Base-by-base conservation (phyloP, 1,284 basidiomycete species). In the Trametes versicolor region DNA sequence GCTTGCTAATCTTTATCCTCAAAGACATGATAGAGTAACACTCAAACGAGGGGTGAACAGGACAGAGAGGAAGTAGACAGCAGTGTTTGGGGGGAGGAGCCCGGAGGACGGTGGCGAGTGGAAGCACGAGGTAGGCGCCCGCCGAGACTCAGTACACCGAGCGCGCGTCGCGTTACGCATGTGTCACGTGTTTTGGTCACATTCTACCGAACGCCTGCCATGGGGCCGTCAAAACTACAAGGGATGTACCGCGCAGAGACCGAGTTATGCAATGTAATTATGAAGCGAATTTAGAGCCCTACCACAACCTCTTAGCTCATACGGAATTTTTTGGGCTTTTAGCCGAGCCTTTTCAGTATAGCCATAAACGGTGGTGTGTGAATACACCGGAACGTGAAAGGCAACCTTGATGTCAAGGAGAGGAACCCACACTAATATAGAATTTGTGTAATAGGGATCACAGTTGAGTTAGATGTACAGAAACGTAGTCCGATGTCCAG, bases 1-100 rank as follows among this genome's bases (percentile, higher is more conserved):
- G 67, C 45, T 70, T 73, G n/a, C 70, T 66, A 52, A 75, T 72
- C 56, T 68, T 74, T 47, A 72, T 73, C 39, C 65, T 74, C 52
- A 74, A 63, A 2, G 72, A 70, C 71, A 74, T 71, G 50, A 34
- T 27, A 13, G 12, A n/a, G 45, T 39, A 36, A 7, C n/a, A 25
- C 29, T 25, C 19, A n/a, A 19, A 5, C 49, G n/a, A n/a, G n/a
- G n/a, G n/a, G n/a, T n/a, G n/a, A n/a, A n/a, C n/a, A n/a, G n/a
- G n/a, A 41, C 39, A 8, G 17, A 41, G 15, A 36, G 43, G 36
- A 50, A 21, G 25, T 13, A 17, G n/a, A 25, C 39, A 32, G 37
- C 37, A 4, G 23, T 25, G 13, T 25, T 19, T 36, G 21, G 4
- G 37, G 21, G n/a, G 25, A 23, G 5, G 5, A 21, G 36, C 29